A percentile compares a stretch with the other conserved stretches of the same genome.
Evolutionary conservation across 441 rosid genomes (phyloP).

Genomic region (Pelargonium cotyledonis): DNA sequence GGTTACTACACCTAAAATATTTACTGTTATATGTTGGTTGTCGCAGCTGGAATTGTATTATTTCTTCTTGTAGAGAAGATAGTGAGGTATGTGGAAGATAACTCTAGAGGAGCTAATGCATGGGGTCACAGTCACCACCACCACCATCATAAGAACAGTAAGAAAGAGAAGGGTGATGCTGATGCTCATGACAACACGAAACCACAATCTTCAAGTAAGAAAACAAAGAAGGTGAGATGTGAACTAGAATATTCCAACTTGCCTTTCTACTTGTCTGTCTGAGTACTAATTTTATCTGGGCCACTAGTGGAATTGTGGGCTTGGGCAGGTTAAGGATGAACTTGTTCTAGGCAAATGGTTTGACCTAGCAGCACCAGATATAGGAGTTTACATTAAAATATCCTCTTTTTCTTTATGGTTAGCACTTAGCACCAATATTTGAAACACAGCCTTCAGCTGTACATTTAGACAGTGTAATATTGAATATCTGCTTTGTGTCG

Average conservation of each 20-base stretch:
- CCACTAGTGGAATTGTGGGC: constrained; percentile 4
- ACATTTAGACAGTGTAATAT: not conserved
- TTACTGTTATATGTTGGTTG: constrained; percentile 25
- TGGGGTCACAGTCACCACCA: constrained; percentile 70
- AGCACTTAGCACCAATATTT: not conserved
- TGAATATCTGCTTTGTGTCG: not conserved
- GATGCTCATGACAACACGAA: constrained; percentile 24
- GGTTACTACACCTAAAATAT: constrained; percentile 22
- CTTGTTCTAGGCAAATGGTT: too few species aligned
- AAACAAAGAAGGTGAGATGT: constrained; percentile 2
- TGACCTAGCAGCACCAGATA: not conserved
- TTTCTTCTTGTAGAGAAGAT: constrained; percentile 91
- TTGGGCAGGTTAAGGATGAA: constrained; percentile 10
- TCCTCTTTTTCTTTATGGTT: too few species aligned
- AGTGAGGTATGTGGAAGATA: constrained; percentile 80
- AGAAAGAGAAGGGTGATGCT: constrained; percentile 50
- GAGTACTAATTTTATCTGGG: not conserved
- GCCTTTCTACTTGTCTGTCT: constrained; percentile 6
- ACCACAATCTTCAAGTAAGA: constrained; percentile 30
- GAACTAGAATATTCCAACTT: constrained; percentile 15
- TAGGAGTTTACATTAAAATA: too few species aligned
- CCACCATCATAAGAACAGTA: constrained; percentile 48
- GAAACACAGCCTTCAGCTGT: not conserved
- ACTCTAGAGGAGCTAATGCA: constrained; percentile 46
- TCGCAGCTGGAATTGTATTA: constrained; percentile 88